A percentile compares a stretch with the other conserved stretches of the same genome.
These are phyloP conservation scores for Aspergillus novofumigatus DNA, from an alignment of 2,329 filamentous ascomycete genomes.

Conservation along the genomic window DNA sequence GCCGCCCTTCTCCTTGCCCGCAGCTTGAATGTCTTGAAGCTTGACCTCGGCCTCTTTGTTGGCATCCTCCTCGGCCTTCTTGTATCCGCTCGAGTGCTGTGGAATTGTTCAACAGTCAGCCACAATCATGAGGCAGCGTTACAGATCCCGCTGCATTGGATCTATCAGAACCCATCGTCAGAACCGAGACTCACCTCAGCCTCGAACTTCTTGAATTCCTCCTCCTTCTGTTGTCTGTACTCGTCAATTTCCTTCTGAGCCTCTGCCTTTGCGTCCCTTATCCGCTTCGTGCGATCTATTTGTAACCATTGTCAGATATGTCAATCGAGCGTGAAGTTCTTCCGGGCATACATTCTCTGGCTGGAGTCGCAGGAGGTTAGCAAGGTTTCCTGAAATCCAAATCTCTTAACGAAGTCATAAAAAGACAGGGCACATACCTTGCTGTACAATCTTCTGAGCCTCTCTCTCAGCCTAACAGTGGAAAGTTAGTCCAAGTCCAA, in stretches of 20 bases:
- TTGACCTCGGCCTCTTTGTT: conserved; percentile 75
- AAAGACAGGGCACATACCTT: conserved; percentile 58
- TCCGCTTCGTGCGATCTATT: conserved; percentile 86
- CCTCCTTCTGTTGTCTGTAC: conserved; percentile 84
- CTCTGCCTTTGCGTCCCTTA: conserved; percentile 93
- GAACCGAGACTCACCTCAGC: conserved; percentile 54
- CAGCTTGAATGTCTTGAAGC: conserved; percentile 74
- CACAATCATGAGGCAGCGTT: not conserved
- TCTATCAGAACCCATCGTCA: not conserved
- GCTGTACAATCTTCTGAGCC: conserved; percentile 98
- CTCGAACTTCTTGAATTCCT: conserved; percentile 94
- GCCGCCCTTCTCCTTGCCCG: conserved; percentile 73
- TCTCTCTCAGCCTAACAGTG: conserved; percentile 80
- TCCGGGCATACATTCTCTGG: conserved; percentile 71
- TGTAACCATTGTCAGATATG: conserved; percentile 8
- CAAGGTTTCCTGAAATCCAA: conserved; percentile 5
- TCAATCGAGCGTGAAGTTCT: conserved; percentile 7
- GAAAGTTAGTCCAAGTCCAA: conserved; percentile 7
- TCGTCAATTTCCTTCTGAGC: conserved; percentile 97
- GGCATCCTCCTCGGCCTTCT: conserved; percentile 73
- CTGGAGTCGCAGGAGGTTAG: conserved; percentile 45
- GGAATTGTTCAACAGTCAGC: not conserved
- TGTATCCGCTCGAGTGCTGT: conserved; percentile 89
- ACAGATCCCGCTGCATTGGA: not conserved
- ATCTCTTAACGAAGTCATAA: not conserved